A percentile compares a stretch with the other conserved stretches of the same genome.
Evolutionary conservation across 495 filamentous ascomycete species (phyloP).

Genomic region (Daldinia vernicosa): DNA sequence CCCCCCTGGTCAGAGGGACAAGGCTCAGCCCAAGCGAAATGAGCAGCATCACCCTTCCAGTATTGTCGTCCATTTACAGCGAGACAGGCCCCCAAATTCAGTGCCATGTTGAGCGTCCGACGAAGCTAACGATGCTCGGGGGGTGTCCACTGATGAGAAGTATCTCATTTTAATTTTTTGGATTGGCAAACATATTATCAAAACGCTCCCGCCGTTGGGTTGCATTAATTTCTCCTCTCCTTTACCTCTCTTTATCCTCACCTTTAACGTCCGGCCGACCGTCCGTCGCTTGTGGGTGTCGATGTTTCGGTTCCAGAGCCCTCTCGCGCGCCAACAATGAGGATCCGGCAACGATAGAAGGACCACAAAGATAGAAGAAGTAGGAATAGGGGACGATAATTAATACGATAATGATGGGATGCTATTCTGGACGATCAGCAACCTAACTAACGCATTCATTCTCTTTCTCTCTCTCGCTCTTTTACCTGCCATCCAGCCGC

Average conservation of each 20-base stretch:
- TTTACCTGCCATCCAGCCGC: slow-evolving; percentile 27
- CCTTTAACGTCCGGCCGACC: slow-evolving; percentile 34
- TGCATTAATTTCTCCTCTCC: slow-evolving; percentile 32
- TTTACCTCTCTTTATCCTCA: slow-evolving; percentile 35
- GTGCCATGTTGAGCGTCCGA: slow-evolving; percentile 23
- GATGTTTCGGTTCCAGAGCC: slow-evolving; percentile 46
- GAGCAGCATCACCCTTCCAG: slow-evolving; percentile 35
- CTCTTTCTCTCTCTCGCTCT: slow-evolving; percentile 14
- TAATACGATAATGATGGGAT: slow-evolving; percentile 47
- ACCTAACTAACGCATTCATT: slow-evolving; percentile 37
- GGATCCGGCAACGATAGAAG: slow-evolving; percentile 44
- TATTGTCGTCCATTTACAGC: slow-evolving; percentile 37
- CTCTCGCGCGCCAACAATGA: slow-evolving; percentile 47
- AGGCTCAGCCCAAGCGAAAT: slow-evolving; percentile 42
- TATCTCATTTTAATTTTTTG: slow-evolving; percentile 43
- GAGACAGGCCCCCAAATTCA: slow-evolving; percentile 38
- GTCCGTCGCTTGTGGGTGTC: slow-evolving; percentile 41
- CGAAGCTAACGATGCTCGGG: slow-evolving; percentile 43
- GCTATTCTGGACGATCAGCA: slow-evolving; percentile 37
- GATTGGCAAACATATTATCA: slow-evolving; percentile 41
- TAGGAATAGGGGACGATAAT: slow-evolving; percentile 35
- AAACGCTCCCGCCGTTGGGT: slow-evolving; percentile 29
- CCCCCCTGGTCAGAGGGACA: slow-evolving; percentile 40
- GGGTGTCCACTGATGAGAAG: slow-evolving; percentile 32
- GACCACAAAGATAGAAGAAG: slow-evolving; percentile 18